Evolutionary conservation across 2,329 filamentous ascomycete genomes (phyloP).

Genomic region (Claviceps maximensis): DNA sequence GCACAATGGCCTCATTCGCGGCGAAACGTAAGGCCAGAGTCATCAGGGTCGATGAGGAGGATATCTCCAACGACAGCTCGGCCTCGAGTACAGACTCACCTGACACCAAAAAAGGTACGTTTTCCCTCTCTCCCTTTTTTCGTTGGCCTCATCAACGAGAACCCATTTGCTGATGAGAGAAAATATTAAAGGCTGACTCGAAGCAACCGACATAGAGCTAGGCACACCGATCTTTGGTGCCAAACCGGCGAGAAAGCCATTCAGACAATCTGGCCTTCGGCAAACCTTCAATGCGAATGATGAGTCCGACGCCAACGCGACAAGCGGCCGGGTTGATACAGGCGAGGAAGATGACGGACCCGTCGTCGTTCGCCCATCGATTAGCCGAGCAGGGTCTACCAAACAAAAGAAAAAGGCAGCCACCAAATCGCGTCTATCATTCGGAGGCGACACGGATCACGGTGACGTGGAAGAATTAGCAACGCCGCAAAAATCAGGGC

Average conservation of each 20-base stretch:
- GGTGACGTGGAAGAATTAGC: slow-evolving; percentile 36
- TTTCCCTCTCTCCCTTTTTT: background rate
- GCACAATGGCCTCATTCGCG: slow-evolving; percentile 40
- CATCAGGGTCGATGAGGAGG: slow-evolving; percentile 57
- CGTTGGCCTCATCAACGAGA: slow-evolving; percentile 9
- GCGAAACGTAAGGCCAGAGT: slow-evolving; percentile 60
- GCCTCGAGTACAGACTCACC: slow-evolving; percentile 12
- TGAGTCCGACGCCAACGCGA: slow-evolving; percentile 15
- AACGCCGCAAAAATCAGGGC: slow-evolving; percentile 51
- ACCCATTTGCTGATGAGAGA: slow-evolving; percentile 18
- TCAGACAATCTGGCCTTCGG: slow-evolving; percentile 45
- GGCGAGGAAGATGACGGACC: slow-evolving; percentile 33
- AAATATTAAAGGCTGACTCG: slow-evolving; percentile 21
- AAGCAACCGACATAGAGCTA: slow-evolving; percentile 14
- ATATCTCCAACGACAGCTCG: slow-evolving; percentile 27
- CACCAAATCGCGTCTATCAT: slow-evolving; percentile 54
- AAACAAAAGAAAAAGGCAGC: slow-evolving; percentile 52
- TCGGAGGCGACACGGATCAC: slow-evolving; percentile 46
- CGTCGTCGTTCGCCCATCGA: slow-evolving; percentile 34
- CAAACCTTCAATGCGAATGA: slow-evolving; percentile 39
- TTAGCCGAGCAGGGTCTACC: slow-evolving; percentile 33
- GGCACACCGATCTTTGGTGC: slow-evolving; percentile 25
- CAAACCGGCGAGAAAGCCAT: slow-evolving; percentile 37
- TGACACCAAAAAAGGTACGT: slow-evolving; percentile 25
- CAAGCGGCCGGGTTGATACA: slow-evolving; percentile 15